A percentile compares a stretch with the other conserved stretches of the same genome.
phyloP scores from a whole-genome alignment of 129 eudicot genomes.

The Chrysanthemum lavandulifolium region DNA sequence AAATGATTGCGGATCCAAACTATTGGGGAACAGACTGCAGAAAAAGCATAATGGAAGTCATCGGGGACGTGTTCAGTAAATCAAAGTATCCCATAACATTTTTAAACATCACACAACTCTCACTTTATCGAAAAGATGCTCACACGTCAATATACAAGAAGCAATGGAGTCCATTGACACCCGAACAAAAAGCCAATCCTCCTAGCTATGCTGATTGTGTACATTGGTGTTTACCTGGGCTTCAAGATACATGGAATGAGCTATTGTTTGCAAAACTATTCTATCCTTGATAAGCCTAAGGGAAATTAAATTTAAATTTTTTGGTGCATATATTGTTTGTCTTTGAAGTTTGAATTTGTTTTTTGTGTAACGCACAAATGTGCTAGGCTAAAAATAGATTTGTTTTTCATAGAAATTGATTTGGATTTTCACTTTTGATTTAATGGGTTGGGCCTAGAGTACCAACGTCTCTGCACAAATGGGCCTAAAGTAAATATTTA shows the following conservation, averaged over 20 bases:
- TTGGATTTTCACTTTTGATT: background rate
- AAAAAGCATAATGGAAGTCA: slow-evolving; percentile 65
- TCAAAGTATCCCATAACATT: slow-evolving; percentile 62
- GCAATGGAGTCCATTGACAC: slow-evolving; percentile 31
- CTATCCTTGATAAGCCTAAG: slow-evolving; percentile 40
- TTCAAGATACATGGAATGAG: slow-evolving; percentile 77
- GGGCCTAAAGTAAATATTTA: background rate
- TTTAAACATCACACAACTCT: slow-evolving; percentile 82
- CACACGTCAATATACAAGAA: slow-evolving; percentile 45
- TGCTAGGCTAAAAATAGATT: background rate
- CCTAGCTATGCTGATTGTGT: slow-evolving; percentile 65
- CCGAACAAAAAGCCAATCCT: slow-evolving; percentile 57
- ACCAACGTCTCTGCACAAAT: background rate
- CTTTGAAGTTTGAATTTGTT: background rate
- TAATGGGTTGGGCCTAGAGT: background rate
- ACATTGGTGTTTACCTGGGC: slow-evolving; percentile 78
- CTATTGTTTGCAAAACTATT: slow-evolving; percentile 44
- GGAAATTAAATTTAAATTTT: background rate
- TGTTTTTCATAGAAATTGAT: background rate
- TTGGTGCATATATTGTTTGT: background rate
- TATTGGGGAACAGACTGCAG: slow-evolving; percentile 81
- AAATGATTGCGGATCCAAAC: slow-evolving; percentile 60
- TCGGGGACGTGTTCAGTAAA: slow-evolving; percentile 52
- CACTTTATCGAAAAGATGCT: slow-evolving; percentile 71
- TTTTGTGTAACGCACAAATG: background rate